phyloP scores from a whole-genome alignment of 352 stramenopile species.

The Lagenidium giganteum region DNA sequence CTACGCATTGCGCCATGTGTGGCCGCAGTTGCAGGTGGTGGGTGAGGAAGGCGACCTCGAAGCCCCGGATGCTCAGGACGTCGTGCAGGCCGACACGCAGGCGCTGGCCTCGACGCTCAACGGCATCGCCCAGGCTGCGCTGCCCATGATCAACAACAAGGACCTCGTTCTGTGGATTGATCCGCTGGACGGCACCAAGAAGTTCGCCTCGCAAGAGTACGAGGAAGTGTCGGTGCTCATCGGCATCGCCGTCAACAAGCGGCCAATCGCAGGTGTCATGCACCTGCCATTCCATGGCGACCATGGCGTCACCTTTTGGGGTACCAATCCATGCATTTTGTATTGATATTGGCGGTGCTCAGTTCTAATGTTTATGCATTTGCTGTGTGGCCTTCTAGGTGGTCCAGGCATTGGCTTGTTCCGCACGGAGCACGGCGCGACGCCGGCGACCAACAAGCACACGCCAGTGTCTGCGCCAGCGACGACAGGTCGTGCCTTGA shows the following conservation, averaged over 20 bases:
- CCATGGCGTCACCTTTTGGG: slow-evolving; percentile 59
- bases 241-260: slow-evolving; percentile 60
- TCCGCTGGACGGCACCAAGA: slow-evolving; percentile 73
- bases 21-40: slow-evolving; percentile 47
- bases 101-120: slow-evolving; percentile 18
- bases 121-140: slow-evolving; percentile 4
- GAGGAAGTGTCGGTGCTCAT: slow-evolving; percentile 78
- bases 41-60: slow-evolving; percentile 70
- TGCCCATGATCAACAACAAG: slow-evolving; percentile 24
- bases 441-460: slow-evolving; percentile 20
- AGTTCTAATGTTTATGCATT: not conserved
- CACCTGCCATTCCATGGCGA: slow-evolving; percentile 60
- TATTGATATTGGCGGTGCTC: slow-evolving; percentile 4
- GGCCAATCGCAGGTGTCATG: slow-evolving; percentile 62
- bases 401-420: slow-evolving; percentile 50
- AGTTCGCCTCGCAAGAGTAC: slow-evolving; percentile 65
- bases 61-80: slow-evolving; percentile 33
- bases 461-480: slow-evolving; percentile 14
- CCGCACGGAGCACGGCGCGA: slow-evolving; percentile 26
- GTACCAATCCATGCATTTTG: slow-evolving; percentile 14
- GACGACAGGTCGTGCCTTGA: slow-evolving; percentile 33
- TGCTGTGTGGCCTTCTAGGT: slow-evolving; percentile 19
- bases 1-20: slow-evolving; percentile 46
- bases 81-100: slow-evolving; percentile 35
- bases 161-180: slow-evolving; percentile 78